Evolutionary conservation across 2,329 filamentous ascomycete genomes (phyloP), one percentile per base, ranked within the genome.

Genomic region (Periglandula ipomoeae): DNA sequence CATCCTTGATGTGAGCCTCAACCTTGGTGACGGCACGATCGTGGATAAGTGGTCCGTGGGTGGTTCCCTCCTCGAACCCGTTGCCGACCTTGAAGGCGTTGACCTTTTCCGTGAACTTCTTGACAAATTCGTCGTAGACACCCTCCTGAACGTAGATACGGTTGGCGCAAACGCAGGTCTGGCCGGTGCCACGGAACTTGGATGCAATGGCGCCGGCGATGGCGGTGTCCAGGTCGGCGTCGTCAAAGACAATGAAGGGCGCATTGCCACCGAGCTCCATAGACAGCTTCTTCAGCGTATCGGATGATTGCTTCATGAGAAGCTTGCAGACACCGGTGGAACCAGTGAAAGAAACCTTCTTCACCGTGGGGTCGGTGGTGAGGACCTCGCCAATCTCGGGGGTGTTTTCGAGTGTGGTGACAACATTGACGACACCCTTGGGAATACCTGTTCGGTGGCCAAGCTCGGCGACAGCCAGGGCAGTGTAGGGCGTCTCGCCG

Each of bases 221-320:
- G 2, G 93, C 93, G 4, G 74, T 71, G 51, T 96, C 90, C 19
- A 97, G 70, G 62, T 97, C 88, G 19, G 91, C 87, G 61, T 97
- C 91, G 61, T 97, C 89, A 61, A 97, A 97, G 30, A 97, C 89
- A 56, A 97, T 96, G 64, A 96, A 95, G 1, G 91, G 91, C 0
- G 91, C 87, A 65, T 97, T 97, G 43, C 91, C 93, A 48, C 91
- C 91, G 1, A 97, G 84, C 65, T 97, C 91, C 65, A 95, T 86
- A 0, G 87, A 93, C 37, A 83, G 64, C 56, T 82, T 78, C 77
- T 97, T 97, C 57, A 96, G 71, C 0, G 89, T 95, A 37, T 79
- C 77, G 0, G 89, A 81, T 10, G 85, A 84, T 68, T 96, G 90
- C 71, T 87, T 86, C 89, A 96, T 95, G 48, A 98, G 79, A 6